These are phyloP conservation scores for Phialophora expanda DNA, from an alignment of 2,329 filamentous ascomycete genomes.

Conservation along the genomic window DNA sequence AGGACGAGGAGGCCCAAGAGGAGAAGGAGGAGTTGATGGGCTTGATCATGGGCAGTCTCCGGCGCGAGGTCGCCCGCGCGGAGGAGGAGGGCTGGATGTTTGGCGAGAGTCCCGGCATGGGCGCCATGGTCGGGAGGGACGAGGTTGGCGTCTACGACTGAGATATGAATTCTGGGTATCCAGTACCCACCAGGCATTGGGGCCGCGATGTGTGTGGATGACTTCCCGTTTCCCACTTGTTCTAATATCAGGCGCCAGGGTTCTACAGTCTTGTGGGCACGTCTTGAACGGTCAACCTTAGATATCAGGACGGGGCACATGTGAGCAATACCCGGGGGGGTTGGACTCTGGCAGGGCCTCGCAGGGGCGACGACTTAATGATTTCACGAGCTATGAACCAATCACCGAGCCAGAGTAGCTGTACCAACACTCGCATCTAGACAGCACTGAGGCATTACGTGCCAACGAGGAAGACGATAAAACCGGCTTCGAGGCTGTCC, in stretches of 20 bases:
- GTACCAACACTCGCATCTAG: neutral
- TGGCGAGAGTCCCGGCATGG: constrained; percentile 44
- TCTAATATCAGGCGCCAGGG: neutral
- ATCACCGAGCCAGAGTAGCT: neutral
- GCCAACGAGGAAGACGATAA: neutral
- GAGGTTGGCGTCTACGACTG: constrained; percentile 54
- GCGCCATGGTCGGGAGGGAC: constrained; percentile 22
- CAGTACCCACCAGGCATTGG: too few species aligned
- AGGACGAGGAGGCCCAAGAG: constrained; percentile 35
- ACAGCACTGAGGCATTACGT: neutral
- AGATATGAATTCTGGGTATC: neutral
- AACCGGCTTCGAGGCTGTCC: neutral
- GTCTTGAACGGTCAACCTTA: neutral
- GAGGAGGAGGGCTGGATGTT: constrained; percentile 93
- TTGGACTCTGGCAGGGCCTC: neutral
- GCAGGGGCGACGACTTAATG: too few species aligned
- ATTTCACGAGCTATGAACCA: neutral
- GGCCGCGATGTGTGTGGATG: too few species aligned
- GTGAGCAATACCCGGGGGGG: neutral
- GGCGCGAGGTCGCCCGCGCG: constrained; percentile 73
- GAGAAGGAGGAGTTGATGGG: constrained; percentile 67
- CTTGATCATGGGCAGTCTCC: constrained; percentile 70
- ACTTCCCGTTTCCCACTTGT: neutral
- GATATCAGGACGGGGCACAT: neutral
- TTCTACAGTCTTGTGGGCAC: too few species aligned